Percentiles rank a stretch among this genome's conserved stretches.
Conservation (phyloP, 2,329 filamentous ascomycete species). For the Hypoxylon rubiginosum region DNA sequence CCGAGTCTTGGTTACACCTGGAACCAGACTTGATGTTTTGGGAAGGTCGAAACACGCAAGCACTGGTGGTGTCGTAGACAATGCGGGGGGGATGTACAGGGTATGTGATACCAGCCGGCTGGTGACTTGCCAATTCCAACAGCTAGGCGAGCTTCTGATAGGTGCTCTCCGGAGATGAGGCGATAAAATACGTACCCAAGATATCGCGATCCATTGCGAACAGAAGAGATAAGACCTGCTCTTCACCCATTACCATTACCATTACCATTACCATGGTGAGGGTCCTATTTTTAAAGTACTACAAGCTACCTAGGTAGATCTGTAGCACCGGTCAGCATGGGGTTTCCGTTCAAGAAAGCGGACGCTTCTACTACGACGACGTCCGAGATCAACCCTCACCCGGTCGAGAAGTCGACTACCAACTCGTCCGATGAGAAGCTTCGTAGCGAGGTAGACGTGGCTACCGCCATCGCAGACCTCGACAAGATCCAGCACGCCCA, state of each 20-base stretch:
- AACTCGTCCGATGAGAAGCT: conserved; percentile 42
- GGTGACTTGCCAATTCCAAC: conserved; percentile 22
- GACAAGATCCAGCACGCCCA: conserved; percentile 52
- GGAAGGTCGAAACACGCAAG: conserved; percentile 38
- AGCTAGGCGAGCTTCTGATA: conserved; percentile 23
- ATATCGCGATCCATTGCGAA: conserved; percentile 12
- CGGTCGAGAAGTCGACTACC: conserved; percentile 26
- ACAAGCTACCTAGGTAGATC: conserved; percentile 28
- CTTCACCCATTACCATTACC: conserved; percentile 15
- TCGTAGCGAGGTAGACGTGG: conserved; percentile 33
- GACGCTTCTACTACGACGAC: conserved; percentile 24
- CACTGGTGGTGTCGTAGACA: conserved; percentile 1
- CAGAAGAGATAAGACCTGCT: conserved; percentile 32
- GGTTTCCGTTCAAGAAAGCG: conserved; percentile 27
- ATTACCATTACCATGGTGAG: conserved; percentile 6
- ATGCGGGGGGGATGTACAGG: conserved; percentile 22
- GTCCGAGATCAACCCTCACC: conserved; percentile 36
- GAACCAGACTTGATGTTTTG: conserved; percentile 22
- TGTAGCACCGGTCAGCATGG: conserved; percentile 28
- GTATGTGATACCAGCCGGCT: conserved; percentile 23
- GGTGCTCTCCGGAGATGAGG: conserved; percentile 19
- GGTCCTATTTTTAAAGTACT: neutral
- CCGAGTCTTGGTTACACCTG: conserved; percentile 22
- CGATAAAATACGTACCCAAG: conserved; percentile 1
- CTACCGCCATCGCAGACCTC: conserved; percentile 47